Conservation (phyloP, 2,329 filamentous ascomycete species). For the Geoglossum cookeanum region DNA sequence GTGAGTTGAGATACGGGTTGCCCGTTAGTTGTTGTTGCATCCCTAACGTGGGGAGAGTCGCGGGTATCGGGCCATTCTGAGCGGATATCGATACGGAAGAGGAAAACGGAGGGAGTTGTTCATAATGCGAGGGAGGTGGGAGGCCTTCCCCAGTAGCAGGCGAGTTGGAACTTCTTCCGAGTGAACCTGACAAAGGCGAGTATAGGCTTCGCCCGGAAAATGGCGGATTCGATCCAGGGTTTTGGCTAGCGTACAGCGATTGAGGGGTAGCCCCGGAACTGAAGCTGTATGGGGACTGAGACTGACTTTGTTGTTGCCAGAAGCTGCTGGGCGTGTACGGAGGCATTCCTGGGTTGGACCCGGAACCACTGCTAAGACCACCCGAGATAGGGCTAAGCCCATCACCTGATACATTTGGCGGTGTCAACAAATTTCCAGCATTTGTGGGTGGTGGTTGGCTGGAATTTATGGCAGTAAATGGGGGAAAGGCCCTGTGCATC, state of each 20-base stretch:
- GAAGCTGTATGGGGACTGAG: neutral
- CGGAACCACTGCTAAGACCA: neutral
- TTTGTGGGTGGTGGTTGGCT: conserved; percentile 30
- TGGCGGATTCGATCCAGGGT: neutral
- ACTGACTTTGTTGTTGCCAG: neutral
- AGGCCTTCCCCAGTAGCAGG: conserved; percentile 42
- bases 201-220: conserved; percentile 36
- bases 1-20: conserved; percentile 28
- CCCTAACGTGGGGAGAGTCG: conserved; percentile 15
- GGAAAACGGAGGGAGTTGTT: conserved; percentile 45
- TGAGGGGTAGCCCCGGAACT: conserved; percentile 1
- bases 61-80: conserved; percentile 26
- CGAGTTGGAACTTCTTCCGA: conserved; percentile 27
- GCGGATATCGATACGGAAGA: conserved; percentile 37
- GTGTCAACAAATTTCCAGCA: conserved; percentile 42
- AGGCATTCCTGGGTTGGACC: neutral
- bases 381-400: conserved; percentile 21
- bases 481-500: conserved; percentile 21
- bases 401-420: conserved; percentile 35
- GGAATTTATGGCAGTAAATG: conserved; percentile 19
- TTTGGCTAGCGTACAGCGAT: neutral
- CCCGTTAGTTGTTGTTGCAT: conserved; percentile 27
- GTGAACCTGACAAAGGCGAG: conserved; percentile 36
- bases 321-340: conserved; percentile 2
- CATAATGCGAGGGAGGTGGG: conserved; percentile 47